phyloP scores from a whole-genome alignment of 2,329 filamentous ascomycete genomes.

The Aspergillus piperis region DNA sequence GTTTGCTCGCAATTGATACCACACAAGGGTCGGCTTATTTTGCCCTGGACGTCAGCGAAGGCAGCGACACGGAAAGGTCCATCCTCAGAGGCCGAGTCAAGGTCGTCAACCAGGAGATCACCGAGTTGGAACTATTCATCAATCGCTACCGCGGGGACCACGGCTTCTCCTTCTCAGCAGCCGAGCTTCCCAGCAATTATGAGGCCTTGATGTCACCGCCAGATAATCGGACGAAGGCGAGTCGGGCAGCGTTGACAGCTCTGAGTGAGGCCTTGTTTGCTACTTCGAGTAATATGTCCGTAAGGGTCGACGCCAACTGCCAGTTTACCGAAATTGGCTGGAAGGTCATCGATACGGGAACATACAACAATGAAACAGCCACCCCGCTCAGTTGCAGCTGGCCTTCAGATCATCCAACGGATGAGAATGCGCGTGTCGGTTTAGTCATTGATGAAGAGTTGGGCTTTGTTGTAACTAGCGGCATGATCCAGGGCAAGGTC shows the following conservation, averaged over 20 bases:
- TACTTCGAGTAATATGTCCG: neutral
- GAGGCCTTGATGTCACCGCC: neutral
- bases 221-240: neutral
- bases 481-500: neutral
- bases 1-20: neutral
- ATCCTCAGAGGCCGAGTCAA: neutral
- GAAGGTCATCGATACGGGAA: neutral
- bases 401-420: neutral
- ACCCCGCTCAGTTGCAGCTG: neutral
- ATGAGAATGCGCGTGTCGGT: neutral
- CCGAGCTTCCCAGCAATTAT: neutral
- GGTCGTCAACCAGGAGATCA: neutral
- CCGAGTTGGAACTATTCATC: conserved; percentile 1
- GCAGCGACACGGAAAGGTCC: neutral
- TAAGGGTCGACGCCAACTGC: neutral
- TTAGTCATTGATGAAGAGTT: neutral
- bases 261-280: neutral
- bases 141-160: conserved; percentile 5
- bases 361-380: neutral
- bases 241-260: neutral
- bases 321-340: conserved; percentile 2
- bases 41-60: neutral
- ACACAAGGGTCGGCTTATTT: neutral
- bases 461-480: neutral
- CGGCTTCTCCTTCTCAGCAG: neutral